Evolutionary conservation across 495 filamentous ascomycete species (phyloP).

Genomic region (Penicillium coffeae): DNA sequence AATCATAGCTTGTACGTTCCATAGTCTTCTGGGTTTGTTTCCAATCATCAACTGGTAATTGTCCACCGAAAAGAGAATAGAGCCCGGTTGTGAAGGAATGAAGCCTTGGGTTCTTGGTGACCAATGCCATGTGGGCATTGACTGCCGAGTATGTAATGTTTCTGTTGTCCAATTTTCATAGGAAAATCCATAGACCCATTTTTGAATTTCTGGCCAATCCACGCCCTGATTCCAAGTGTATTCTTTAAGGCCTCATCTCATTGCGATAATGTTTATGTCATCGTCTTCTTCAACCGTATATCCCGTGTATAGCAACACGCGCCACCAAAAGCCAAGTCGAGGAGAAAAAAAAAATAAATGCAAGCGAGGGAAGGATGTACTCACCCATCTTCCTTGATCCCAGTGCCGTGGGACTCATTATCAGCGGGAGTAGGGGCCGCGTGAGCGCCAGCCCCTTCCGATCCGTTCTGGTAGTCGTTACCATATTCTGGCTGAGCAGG

Average conservation of each 20-base stretch:
- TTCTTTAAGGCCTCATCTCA: neutral
- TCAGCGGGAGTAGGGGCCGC: conserved; percentile 34
- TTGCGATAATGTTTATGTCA: neutral
- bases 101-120: neutral
- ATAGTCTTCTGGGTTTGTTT: neutral
- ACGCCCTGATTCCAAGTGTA: neutral
- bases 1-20: neutral
- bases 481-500: conserved; percentile 42
- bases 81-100: neutral
- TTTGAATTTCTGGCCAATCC: neutral
- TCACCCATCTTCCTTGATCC: conserved; percentile 99
- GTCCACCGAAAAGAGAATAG: neutral
- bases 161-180: too few relatives aligned
- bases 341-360: conserved; percentile 25
- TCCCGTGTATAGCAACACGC: conserved; percentile 16
- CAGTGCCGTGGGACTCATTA: conserved; percentile 48
- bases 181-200: too few relatives aligned
- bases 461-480: conserved; percentile 58
- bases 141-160: too few relatives aligned
- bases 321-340: conserved; percentile 3
- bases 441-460: conserved; percentile 54
- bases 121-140: too few relatives aligned
- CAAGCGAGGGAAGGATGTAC: conserved; percentile 44
- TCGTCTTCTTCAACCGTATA: conserved; percentile 1
- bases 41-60: neutral